These are phyloP conservation scores for Gossypium schwendimanii DNA, from an alignment of 441 rosid species.

Conservation along the genomic window DNA sequence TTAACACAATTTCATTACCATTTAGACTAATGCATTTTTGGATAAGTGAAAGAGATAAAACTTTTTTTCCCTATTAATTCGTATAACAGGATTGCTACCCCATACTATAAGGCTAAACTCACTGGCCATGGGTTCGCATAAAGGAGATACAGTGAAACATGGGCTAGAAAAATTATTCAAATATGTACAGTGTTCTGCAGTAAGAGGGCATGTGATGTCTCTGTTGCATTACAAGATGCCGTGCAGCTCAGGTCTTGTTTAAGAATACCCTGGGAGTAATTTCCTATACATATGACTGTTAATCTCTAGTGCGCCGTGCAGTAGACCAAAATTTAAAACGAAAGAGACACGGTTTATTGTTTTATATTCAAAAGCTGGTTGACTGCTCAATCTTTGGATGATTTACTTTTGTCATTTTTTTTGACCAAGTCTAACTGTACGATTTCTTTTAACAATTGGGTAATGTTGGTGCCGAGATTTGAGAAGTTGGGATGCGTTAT, in stretches of 20 bases:
- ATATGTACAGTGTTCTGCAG: background rate
- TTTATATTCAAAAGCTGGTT: background rate
- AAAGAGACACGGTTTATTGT: background rate
- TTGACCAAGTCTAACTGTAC: background rate
- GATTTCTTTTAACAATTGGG: background rate
- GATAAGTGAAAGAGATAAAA: background rate
- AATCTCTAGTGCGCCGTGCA: background rate
- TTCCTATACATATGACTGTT: background rate
- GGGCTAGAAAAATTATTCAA: background rate
- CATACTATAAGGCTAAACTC: too few relatives aligned
- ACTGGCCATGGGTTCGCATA: background rate
- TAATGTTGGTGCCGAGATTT: background rate
- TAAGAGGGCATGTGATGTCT: background rate
- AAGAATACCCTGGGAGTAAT: background rate
- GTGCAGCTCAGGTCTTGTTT: background rate
- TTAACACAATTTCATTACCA: background rate
- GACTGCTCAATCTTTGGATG: background rate
- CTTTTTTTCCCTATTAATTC: background rate
- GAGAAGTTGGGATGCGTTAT: background rate
- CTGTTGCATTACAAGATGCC: slow-evolving; percentile 2
- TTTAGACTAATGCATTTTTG: background rate
- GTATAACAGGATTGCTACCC: background rate
- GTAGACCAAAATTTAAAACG: background rate
- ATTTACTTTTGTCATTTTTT: background rate
- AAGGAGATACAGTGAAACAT: background rate